Percentiles rank a stretch among this genome's conserved stretches.
Conservation (phyloP, 768 basidiomycete species). For the Hebeloma cylindrosporum region DNA sequence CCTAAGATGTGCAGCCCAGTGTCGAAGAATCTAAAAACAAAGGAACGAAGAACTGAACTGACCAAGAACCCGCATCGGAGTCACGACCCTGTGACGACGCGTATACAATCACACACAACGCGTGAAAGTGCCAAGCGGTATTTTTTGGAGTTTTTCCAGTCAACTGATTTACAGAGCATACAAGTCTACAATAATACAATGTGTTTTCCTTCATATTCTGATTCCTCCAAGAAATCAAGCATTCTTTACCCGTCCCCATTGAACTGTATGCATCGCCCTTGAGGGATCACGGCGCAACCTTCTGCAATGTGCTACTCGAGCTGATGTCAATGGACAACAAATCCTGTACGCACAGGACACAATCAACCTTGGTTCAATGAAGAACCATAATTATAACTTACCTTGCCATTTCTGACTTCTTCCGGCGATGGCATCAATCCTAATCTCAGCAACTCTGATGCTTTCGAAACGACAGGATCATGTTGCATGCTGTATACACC, state of each 20-base stretch:
- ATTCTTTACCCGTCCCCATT: too few relatives aligned
- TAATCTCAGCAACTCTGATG: conserved; percentile 74
- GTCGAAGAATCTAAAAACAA: too few relatives aligned
- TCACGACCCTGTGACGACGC: conserved; percentile 16
- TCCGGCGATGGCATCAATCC: conserved; percentile 78
- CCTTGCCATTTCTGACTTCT: conserved; percentile 76
- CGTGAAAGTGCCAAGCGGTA: too few relatives aligned
- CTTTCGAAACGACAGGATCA: conserved; percentile 77
- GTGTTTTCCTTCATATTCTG: too few relatives aligned
- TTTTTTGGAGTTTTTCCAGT: too few relatives aligned
- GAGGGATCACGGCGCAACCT: conserved; percentile 17
- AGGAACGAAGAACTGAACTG: too few relatives aligned
- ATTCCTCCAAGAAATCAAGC: too few relatives aligned
- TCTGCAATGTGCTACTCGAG: conserved; percentile 27
- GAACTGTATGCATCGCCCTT: too few relatives aligned
- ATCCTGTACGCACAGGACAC: conserved; percentile 30
- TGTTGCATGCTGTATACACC: conserved; percentile 62
- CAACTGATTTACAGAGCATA: too few relatives aligned
- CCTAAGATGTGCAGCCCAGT: too few relatives aligned
- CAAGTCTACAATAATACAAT: too few relatives aligned
- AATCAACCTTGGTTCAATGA: background rate
- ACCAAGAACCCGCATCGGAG: background rate
- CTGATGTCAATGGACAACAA: conserved; percentile 43
- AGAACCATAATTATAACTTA: conserved; percentile 25
- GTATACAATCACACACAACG: conserved; percentile 18